Evolutionary conservation across 148 eudicot species (phyloP).

Genomic region (Rhododendron henanense): DNA sequence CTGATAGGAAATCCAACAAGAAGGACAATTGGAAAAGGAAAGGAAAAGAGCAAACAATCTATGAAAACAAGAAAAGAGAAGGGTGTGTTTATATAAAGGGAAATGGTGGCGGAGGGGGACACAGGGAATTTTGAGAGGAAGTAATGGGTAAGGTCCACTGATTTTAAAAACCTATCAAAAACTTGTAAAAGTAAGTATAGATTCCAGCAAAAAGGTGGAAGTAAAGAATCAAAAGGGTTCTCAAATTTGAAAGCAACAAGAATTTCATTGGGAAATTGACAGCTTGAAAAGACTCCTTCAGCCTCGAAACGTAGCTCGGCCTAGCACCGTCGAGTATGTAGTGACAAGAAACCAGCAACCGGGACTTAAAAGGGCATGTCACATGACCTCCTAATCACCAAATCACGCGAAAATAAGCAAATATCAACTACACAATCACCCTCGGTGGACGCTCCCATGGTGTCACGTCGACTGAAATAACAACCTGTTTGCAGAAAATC

Average conservation of each 20-base stretch:
- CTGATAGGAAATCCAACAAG: background rate
- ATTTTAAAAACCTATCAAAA: background rate
- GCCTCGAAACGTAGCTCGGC: background rate
- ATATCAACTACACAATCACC: background rate
- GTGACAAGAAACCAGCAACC: background rate
- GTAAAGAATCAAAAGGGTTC: conserved; percentile 30
- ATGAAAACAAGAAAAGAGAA: conserved; percentile 7
- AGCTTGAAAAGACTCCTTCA: background rate
- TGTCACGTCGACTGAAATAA: too few relatives aligned
- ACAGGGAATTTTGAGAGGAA: background rate
- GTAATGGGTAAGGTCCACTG: conserved; percentile 12
- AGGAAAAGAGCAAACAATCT: background rate
- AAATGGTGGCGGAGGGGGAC: background rate
- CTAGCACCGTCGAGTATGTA: background rate
- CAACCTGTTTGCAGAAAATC: background rate
- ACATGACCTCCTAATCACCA: background rate
- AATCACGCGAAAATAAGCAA: too few relatives aligned
- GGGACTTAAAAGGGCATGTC: background rate
- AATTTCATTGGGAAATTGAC: background rate
- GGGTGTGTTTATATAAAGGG: background rate
- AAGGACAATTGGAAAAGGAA: background rate
- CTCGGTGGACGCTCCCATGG: background rate
- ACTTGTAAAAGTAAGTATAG: conserved; percentile 23
- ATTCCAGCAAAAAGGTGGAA: conserved; percentile 24
- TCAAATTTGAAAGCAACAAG: conserved; percentile 10